These are phyloP conservation scores for Aspergillus sp. DNA, from an alignment of 2,329 filamentous ascomycete species.

Conservation along the genomic window DNA sequence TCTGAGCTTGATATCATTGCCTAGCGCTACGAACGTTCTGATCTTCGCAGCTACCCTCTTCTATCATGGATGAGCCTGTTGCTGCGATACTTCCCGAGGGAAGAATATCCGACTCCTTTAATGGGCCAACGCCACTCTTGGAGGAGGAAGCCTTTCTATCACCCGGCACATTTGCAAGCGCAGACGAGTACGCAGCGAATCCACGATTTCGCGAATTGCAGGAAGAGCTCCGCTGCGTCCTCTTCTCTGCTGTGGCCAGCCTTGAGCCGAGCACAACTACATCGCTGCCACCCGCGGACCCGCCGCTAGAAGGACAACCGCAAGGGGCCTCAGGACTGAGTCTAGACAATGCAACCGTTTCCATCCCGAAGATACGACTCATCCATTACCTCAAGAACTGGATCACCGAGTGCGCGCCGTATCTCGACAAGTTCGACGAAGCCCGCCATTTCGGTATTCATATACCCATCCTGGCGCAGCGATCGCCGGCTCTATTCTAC, in stretches of 20 bases:
- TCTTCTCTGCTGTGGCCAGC: conserved; percentile 43
- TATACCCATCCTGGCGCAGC: conserved; percentile 48
- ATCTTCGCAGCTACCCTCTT: too few relatives aligned
- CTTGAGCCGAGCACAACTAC: conserved; percentile 25
- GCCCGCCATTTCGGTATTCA: conserved; percentile 51
- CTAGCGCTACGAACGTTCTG: too few relatives aligned
- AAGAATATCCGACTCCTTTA: too few relatives aligned
- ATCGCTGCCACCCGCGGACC: conserved; percentile 32
- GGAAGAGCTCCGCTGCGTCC: conserved; percentile 40
- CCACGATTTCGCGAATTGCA: conserved; percentile 44
- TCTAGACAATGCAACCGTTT: conserved; percentile 13
- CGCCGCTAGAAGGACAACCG: conserved; percentile 22
- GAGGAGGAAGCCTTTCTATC: conserved; percentile 23
- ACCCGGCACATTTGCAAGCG: conserved; percentile 23
- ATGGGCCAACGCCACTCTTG: too few relatives aligned
- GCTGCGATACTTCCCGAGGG: too few relatives aligned
- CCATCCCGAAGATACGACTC: conserved; percentile 33
- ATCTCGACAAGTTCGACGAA: conserved; percentile 56
- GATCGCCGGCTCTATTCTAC: conserved; percentile 45
- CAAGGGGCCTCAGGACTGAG: conserved; percentile 5
- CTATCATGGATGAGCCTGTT: too few relatives aligned
- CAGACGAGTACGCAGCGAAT: conserved; percentile 26
- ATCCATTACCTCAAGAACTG: conserved; percentile 45
- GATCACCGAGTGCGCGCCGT: conserved; percentile 20
- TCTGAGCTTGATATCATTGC: too few relatives aligned